These are phyloP conservation scores for Daldinia vernicosa DNA, from an alignment of 495 filamentous ascomycete species.

Conservation along the genomic window DNA sequence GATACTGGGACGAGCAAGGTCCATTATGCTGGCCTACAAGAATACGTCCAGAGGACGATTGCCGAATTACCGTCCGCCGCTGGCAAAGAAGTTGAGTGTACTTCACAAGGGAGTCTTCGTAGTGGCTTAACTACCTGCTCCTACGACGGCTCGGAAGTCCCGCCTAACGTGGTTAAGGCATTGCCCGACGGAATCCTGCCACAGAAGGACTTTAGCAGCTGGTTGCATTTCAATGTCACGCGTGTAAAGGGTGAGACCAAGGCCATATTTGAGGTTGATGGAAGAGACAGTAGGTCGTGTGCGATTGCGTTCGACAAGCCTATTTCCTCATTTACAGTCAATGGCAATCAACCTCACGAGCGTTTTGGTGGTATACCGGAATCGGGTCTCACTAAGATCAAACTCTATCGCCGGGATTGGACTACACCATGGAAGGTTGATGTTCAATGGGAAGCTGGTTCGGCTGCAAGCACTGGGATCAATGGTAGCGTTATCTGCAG, in stretches of 20 bases:
- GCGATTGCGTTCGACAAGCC: slow-evolving; percentile 69
- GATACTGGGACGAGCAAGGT: slow-evolving; percentile 74
- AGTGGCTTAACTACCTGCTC: slow-evolving; percentile 69
- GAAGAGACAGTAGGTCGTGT: slow-evolving; percentile 75
- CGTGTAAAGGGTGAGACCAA: slow-evolving; percentile 49
- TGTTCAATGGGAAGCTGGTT: slow-evolving; percentile 67
- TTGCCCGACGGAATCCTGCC: slow-evolving; percentile 54
- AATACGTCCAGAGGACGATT: slow-evolving; percentile 74
- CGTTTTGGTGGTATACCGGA: slow-evolving; percentile 66
- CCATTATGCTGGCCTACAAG: slow-evolving; percentile 74
- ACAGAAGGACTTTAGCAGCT: slow-evolving; percentile 58
- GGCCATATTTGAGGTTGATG: slow-evolving; percentile 68
- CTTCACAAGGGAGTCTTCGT: slow-evolving; percentile 38
- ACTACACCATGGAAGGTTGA: slow-evolving; percentile 77
- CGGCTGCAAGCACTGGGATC: slow-evolving; percentile 51
- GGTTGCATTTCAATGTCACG: slow-evolving; percentile 71
- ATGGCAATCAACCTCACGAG: slow-evolving; percentile 58
- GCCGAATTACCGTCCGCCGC: slow-evolving; percentile 73
- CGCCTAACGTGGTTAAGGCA: slow-evolving; percentile 65
- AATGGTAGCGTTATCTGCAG: slow-evolving; percentile 79
- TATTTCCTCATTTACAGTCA: slow-evolving; percentile 68
- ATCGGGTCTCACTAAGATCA: slow-evolving; percentile 51
- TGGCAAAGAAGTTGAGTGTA: slow-evolving; percentile 68
- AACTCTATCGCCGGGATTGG: slow-evolving; percentile 81
- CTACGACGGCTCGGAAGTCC: slow-evolving; percentile 67